Percentiles rank a stretch among this genome's conserved stretches.
phyloP scores from a whole-genome alignment of 805 yeast genomes.

The Citeromyces nyonsensis region DNA sequence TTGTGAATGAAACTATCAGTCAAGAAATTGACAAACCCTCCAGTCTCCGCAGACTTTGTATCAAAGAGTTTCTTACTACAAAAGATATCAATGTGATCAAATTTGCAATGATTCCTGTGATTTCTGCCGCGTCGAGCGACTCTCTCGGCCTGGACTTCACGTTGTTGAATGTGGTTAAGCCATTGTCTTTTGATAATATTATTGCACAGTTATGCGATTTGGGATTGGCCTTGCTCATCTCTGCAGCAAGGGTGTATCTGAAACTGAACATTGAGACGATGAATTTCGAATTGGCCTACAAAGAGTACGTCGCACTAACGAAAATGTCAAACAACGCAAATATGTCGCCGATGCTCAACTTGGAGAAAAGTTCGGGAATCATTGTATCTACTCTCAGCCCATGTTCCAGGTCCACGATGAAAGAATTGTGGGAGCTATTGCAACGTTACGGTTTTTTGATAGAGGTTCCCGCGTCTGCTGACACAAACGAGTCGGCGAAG shows the following conservation, averaged over 20 bases:
- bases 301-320: conserved; percentile 53
- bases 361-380: conserved; percentile 14
- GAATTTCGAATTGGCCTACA: conserved; percentile 63
- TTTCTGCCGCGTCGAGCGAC: conserved; percentile 15
- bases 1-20: conserved; percentile 18
- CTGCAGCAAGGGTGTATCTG: conserved; percentile 56
- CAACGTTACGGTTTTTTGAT: conserved; percentile 35
- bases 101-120: conserved; percentile 23
- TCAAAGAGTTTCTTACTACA: conserved; percentile 35
- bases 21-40: conserved; percentile 12
- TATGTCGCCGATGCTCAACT: conserved; percentile 10
- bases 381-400: conserved; percentile 28
- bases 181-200: conserved; percentile 6
- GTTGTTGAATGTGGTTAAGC: conserved; percentile 9
- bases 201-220: conserved; percentile 41
- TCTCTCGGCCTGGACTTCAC: conserved; percentile 10
- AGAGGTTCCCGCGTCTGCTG: conserved; percentile 6
- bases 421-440: conserved; percentile 63
- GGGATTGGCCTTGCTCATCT: conserved; percentile 57
- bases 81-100: conserved; percentile 40
- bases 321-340: conserved; percentile 21
- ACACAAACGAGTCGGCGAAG: conserved; percentile 15
- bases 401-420: conserved; percentile 47
- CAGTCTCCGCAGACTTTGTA: conserved; percentile 14
- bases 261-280: conserved; percentile 33